Base-by-base conservation (phyloP, 768 basidiomycete genomes). In the Pulveroboletus sp. region DNA sequence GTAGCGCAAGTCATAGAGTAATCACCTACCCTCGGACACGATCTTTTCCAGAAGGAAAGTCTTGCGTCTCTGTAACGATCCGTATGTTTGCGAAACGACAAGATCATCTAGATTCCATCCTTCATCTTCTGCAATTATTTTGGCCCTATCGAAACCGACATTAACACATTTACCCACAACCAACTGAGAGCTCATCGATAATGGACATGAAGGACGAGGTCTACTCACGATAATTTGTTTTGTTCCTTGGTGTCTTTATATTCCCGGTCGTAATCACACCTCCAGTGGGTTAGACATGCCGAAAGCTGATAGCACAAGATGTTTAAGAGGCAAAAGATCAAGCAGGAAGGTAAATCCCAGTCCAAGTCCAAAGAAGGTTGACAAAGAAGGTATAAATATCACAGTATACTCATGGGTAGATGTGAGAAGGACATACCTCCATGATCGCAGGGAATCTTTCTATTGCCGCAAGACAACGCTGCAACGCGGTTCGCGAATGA, bases 51-150 rank as follows among this genome's bases (percentile, higher is more conserved):
- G 41, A 12, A 72, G 56, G 5, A 52, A 65, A 24, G 51, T 71
- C 60, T 75, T 77, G 33, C 62, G 57, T 2, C 67, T 55, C 46
- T 70, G 66, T 18, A 81, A 60, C 6, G 58, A 38, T 2, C 71
- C 70, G 57, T 73, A 83, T 3, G 71, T 51, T 3, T 67, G 68
- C 4, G 69, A 65, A 11, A 66, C 65, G 31, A 76, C 30, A 21
- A 85, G 62, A 52, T 81, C 74, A 24, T 52, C 56, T 12, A 64
- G 56, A 1, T 68, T 50, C 72, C 77, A 82, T 6, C 79, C 79
- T 52, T 75, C 58, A 4, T 40, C n/a, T 0, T 39, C 11, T 0
- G 77, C 76, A 26, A 74, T 55, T 0, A 0, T 0, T 42, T 57
- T 62, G 17, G 69, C 69, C 44, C 81, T 82, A 42, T 10, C 33